phyloP scores from a whole-genome alignment of 1,284 basidiomycete species.

The Boletellus dicymbophilus region DNA sequence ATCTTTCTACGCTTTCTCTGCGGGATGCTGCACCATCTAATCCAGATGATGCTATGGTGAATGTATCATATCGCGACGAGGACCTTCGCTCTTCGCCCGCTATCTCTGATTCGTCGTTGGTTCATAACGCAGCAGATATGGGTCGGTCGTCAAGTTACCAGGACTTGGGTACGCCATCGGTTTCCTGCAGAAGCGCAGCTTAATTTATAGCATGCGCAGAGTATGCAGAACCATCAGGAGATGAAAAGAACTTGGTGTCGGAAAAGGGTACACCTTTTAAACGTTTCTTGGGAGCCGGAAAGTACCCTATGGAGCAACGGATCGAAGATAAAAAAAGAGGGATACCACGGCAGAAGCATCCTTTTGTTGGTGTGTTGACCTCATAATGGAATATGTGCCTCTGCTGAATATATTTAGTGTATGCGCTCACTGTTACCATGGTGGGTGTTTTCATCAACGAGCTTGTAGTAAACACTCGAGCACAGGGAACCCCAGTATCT shows the following conservation, averaged over 20 bases:
- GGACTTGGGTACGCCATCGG: conserved; percentile 51
- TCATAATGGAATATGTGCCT: not conserved
- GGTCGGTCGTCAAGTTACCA: conserved; percentile 44
- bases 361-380: conserved; percentile 61
- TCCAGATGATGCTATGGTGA: conserved; percentile 4
- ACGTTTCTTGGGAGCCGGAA: conserved; percentile 44
- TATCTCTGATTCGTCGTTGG: conserved; percentile 40
- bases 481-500: conserved; percentile 80
- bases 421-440: conserved; percentile 66
- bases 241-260: conserved; percentile 22
- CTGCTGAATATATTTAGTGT: conserved; percentile 45
- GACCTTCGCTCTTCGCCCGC: conserved; percentile 19
- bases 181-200: not conserved
- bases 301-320: conserved; percentile 75
- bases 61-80: conserved; percentile 28
- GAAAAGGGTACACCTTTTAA: conserved; percentile 44
- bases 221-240: conserved; percentile 54
- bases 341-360: conserved; percentile 79
- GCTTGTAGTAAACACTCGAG: conserved; percentile 69
- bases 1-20: conserved; percentile 16
- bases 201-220: conserved; percentile 38
- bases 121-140: conserved; percentile 46
- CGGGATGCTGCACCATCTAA: conserved; percentile 4
- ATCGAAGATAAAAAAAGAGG: conserved; percentile 86
- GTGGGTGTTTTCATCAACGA: conserved; percentile 77